Conservation (phyloP, 2,329 filamentous ascomycete species). For the Diaporthe nobilis region DNA sequence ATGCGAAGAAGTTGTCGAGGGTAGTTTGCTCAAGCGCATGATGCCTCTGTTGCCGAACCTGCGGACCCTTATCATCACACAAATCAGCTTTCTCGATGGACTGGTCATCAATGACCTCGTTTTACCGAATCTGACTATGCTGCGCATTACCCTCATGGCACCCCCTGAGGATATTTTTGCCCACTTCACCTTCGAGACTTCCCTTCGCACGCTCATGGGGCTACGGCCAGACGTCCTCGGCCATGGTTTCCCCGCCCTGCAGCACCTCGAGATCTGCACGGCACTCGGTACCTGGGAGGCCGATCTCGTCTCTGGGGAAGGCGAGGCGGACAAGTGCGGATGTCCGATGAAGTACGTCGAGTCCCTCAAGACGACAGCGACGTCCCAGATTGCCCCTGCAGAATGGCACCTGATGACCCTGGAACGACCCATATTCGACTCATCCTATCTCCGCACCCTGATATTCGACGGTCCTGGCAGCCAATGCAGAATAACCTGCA, state of each 20-base stretch:
- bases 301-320: neutral
- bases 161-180: too few relatives aligned
- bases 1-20: neutral
- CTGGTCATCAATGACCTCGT: neutral
- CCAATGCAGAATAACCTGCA: too few relatives aligned
- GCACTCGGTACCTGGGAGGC: neutral
- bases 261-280: neutral
- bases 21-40: neutral
- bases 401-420: conserved; percentile 14
- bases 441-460: neutral
- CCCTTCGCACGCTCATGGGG: neutral
- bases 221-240: neutral
- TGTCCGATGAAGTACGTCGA: neutral
- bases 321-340: rapidly evolving
- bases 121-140: neutral
- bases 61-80: neutral
- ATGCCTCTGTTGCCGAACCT: neutral
- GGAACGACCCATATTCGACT: neutral
- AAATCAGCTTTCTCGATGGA: neutral
- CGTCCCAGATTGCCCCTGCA: neutral
- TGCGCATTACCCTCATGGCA: neutral
- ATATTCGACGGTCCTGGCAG: too few relatives aligned
- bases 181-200: too few relatives aligned
- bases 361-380: neutral
- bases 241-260: neutral